A percentile compares a stretch with the other conserved stretches of the same genome.
Conservation (phyloP, 2,329 filamentous ascomycete species). For the Monilinia fructicola region DNA sequence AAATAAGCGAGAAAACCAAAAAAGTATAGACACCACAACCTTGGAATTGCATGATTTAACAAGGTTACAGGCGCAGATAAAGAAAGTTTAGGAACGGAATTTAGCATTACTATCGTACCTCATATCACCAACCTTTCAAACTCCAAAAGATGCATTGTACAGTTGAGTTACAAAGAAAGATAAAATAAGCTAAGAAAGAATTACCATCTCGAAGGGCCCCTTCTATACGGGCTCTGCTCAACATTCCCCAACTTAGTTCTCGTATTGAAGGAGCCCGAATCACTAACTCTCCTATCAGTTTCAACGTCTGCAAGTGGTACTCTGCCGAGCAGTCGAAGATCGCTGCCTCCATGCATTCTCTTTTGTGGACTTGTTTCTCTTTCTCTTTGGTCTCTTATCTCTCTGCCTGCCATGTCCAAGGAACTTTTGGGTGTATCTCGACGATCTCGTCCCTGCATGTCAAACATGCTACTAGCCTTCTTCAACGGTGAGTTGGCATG, state of each 20-base stretch:
- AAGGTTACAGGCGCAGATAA: background rate
- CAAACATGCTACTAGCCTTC: conserved; percentile 66
- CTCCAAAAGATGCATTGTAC: conserved; percentile 9
- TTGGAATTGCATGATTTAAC: background rate
- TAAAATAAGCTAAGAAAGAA: background rate
- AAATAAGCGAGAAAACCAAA: conserved; percentile 13
- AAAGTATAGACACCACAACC: background rate
- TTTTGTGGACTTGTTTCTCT: conserved; percentile 37
- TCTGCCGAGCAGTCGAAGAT: conserved; percentile 21
- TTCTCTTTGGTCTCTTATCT: conserved; percentile 37
- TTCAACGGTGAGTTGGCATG: conserved; percentile 81
- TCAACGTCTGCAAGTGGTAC: conserved; percentile 27
- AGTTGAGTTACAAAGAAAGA: conserved; percentile 3
- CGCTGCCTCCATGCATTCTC: conserved; percentile 31
- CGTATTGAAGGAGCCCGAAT: conserved; percentile 26
- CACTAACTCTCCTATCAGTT: conserved; percentile 32
- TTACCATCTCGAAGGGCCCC: conserved; percentile 36
- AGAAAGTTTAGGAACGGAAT: background rate
- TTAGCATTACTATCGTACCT: background rate
- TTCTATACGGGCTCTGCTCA: conserved; percentile 33
- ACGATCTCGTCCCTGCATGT: conserved; percentile 49
- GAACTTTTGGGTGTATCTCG: conserved; percentile 57
- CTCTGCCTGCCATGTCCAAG: conserved; percentile 55
- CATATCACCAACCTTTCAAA: background rate
- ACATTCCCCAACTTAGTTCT: conserved; percentile 27